Evolutionary conservation across 2,329 filamentous ascomycete species (phyloP).

Genomic region (Paracoccidioides lutzii): DNA sequence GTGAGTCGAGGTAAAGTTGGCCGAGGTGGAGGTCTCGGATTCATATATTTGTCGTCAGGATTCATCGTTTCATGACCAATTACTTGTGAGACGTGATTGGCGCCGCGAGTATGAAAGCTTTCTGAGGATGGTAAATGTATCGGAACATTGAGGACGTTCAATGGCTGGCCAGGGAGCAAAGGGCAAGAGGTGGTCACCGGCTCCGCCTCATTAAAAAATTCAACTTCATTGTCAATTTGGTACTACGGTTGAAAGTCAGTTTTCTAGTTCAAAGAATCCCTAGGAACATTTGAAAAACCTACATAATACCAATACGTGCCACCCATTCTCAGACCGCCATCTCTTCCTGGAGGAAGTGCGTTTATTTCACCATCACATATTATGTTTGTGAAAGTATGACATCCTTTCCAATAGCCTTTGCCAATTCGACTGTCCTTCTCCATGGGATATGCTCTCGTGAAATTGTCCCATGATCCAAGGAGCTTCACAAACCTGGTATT

Average conservation of each 20-base stretch:
- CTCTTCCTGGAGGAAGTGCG: constrained; percentile 43
- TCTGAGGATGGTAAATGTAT: constrained; percentile 43
- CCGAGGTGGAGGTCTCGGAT: constrained; percentile 48
- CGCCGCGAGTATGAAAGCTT: constrained; percentile 46
- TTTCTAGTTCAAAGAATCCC: background rate
- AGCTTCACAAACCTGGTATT: constrained; percentile 54
- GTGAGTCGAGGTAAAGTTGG: constrained; percentile 34
- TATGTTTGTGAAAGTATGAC: constrained; percentile 75
- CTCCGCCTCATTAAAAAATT: constrained; percentile 59
- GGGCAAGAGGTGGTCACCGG: constrained; percentile 70
- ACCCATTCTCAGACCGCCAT: constrained; percentile 80
- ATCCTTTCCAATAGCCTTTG: constrained; percentile 69
- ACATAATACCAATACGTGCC: constrained; percentile 94
- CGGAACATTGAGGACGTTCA: constrained; percentile 77
- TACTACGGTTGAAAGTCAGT: constrained; percentile 45
- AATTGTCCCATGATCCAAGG: constrained; percentile 93
- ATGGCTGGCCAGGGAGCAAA: constrained; percentile 70
- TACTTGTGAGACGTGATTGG: constrained; percentile 43
- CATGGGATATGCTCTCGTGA: constrained; percentile 64
- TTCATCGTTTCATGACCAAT: constrained; percentile 61
- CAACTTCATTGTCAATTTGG: constrained; percentile 63
- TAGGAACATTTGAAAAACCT: background rate
- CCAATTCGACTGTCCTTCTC: constrained; percentile 65
- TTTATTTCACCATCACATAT: constrained; percentile 60
- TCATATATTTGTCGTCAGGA: constrained; percentile 60